Evolutionary conservation across 495 filamentous ascomycete genomes (phyloP).

Genomic region (Neurospora sp.): DNA sequence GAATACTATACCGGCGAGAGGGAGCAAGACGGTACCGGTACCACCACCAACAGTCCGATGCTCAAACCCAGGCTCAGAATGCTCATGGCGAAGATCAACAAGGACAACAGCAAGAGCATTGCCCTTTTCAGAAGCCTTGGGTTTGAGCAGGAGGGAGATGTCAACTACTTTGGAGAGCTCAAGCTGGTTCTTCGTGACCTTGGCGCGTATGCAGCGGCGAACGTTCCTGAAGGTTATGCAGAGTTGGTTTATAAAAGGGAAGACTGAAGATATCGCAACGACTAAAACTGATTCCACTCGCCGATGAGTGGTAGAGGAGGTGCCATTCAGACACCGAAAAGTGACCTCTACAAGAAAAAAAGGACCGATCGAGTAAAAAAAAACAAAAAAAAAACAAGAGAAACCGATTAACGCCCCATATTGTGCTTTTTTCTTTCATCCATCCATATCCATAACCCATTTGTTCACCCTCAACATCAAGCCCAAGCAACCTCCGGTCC

Average conservation of each 20-base stretch:
- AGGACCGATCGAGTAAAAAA: background rate
- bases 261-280: background rate
- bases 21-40: background rate
- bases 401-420: background rate
- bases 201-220: background rate
- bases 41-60: background rate
- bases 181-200: conserved; percentile 28
- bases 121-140: conserved; percentile 36
- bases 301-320: background rate
- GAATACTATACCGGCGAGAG: conserved; percentile 41
- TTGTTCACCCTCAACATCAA: background rate
- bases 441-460: background rate
- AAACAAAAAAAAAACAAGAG: background rate
- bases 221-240: conserved; percentile 10
- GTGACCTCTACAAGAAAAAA: background rate
- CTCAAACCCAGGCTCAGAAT: conserved; percentile 12
- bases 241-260: conserved; percentile 17
- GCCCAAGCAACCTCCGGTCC: conserved; percentile 4
- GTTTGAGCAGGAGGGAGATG: conserved; percentile 32
- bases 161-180: conserved; percentile 44
- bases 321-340: background rate
- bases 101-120: conserved; percentile 29
- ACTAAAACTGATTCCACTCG: background rate
- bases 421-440: background rate
- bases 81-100: conserved; percentile 39